Evolutionary conservation across 345 rosid species (phyloP), one percentile per base, ranked within the genome.

Genomic region (Gynandropsis gynandra): DNA sequence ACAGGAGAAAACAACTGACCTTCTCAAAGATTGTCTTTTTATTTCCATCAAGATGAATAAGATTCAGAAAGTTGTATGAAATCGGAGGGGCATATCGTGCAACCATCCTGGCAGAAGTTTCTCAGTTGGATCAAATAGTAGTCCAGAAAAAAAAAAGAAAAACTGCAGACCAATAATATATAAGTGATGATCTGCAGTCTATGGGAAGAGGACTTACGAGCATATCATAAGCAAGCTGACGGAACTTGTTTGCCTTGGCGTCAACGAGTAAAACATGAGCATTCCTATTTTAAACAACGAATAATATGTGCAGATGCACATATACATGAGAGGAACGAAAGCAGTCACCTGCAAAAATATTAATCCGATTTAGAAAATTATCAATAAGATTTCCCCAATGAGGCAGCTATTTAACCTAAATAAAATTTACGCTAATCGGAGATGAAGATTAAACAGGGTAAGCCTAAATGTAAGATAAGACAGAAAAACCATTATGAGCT

Each of bases 191-290:
- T 24, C 10, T 5, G 0, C 20, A 53, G 52, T 17, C 27, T 41
- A 33, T 49, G 49, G 13, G 38, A 24, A 4, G 9, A 57, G 42
- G 65, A 52, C 66, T 50, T 65, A 81, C 89, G 86, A 84, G 83
- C 89, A 81, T 71, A 84, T 84, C 94, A 81, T 84, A 58, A 84
- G 83, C 83, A 84, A 69, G 72, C 78, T 77, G 58, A 84, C 94
- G 15, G 94, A 75, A 68, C 94, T 84, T 16, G 94, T 84, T 68
- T 74, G 89, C 47, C 76, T 67, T 1, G 86, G 86, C 32, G 94
- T 84, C 9, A 84, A 66, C 9, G 94, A 79, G 76, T 84, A 84
- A 62, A 85, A 81, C 94, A 81, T 77, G 61, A 85, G 67, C 94
- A 81, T 85, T 59, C 94, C 94, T 36, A 81, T 49, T 63, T 81